These are phyloP conservation scores for Sporothrix brunneoviolacea DNA, from an alignment of 2,329 filamentous ascomycete genomes.

Conservation along the genomic window DNA sequence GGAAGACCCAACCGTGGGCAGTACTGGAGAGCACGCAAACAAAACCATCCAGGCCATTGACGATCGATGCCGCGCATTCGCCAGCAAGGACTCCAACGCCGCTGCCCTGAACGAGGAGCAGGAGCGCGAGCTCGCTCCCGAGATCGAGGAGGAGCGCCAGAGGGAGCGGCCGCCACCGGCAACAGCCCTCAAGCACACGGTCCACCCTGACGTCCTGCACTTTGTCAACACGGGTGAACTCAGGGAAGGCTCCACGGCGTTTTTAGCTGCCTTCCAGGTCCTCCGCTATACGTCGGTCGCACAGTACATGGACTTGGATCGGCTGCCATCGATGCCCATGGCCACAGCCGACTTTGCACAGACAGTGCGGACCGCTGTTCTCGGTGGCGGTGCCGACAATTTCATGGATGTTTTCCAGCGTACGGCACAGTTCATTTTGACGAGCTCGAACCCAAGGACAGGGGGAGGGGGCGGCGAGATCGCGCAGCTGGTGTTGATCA, in stretches of 20 bases:
- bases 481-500: conserved; percentile 46
- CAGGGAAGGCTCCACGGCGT: conserved; percentile 24
- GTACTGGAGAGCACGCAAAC: background rate
- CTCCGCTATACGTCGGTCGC: conserved; percentile 36
- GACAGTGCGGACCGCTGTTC: conserved; percentile 32
- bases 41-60: conserved; percentile 20
- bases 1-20: no score
- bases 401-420: conserved; percentile 34
- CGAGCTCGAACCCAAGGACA: no score
- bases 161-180: conserved; percentile 40
- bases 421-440: conserved; percentile 49
- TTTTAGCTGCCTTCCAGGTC: conserved; percentile 38
- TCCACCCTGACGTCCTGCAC: conserved; percentile 36
- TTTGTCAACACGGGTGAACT: conserved; percentile 36
- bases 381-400: no score
- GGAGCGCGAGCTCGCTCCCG: conserved; percentile 59
- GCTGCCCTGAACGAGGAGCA: conserved; percentile 56
- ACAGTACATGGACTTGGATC: conserved; percentile 23
- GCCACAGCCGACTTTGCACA: conserved; percentile 45
- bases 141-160: conserved; percentile 55
- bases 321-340: conserved; percentile 34
- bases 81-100: conserved; percentile 24
- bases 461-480: no score
- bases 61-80: conserved; percentile 32
- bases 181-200: conserved; percentile 31